Percentiles rank a stretch among this genome's conserved stretches.
These are phyloP conservation scores for Xylona heveae DNA, from an alignment of 495 filamentous ascomycete species.

Conservation along the genomic window DNA sequence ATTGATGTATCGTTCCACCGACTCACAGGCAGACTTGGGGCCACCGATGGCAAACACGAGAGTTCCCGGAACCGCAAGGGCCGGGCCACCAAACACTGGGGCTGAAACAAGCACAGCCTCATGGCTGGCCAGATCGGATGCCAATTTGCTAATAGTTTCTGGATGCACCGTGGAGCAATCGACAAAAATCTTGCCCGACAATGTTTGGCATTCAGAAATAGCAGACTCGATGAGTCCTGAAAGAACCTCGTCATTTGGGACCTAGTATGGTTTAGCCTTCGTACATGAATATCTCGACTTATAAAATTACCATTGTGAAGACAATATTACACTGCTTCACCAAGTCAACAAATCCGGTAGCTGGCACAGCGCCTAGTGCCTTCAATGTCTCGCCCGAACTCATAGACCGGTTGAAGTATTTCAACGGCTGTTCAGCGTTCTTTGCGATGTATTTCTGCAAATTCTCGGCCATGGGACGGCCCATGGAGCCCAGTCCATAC, in stretches of 20 bases:
- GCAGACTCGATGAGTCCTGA: constrained; percentile 18
- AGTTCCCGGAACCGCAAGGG: constrained; percentile 22
- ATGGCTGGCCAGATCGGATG: constrained; percentile 15
- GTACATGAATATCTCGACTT: no score
- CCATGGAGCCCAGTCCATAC: no score
- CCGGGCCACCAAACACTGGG: constrained; percentile 24
- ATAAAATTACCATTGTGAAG: no score
- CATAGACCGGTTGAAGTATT: no score
- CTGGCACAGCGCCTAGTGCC: no score
- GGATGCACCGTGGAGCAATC: constrained; percentile 27
- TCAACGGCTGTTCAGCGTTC: no score
- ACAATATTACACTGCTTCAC: no score
- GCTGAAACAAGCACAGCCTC: constrained; percentile 20
- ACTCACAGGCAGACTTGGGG: constrained; percentile 15
- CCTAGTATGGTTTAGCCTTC: no score
- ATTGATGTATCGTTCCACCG: constrained; percentile 22
- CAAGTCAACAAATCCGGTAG: no score
- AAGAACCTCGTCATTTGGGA: constrained; percentile 22
- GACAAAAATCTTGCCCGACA: constrained; percentile 25
- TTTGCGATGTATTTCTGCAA: no score
- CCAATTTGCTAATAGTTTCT: constrained; percentile 16
- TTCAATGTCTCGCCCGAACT: no score
- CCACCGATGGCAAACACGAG: constrained; percentile 26
- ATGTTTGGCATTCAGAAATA: constrained; percentile 15
- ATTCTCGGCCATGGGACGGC: no score